Conservation (phyloP, 306 rosid species). For the Arachis stenosperma region DNA sequence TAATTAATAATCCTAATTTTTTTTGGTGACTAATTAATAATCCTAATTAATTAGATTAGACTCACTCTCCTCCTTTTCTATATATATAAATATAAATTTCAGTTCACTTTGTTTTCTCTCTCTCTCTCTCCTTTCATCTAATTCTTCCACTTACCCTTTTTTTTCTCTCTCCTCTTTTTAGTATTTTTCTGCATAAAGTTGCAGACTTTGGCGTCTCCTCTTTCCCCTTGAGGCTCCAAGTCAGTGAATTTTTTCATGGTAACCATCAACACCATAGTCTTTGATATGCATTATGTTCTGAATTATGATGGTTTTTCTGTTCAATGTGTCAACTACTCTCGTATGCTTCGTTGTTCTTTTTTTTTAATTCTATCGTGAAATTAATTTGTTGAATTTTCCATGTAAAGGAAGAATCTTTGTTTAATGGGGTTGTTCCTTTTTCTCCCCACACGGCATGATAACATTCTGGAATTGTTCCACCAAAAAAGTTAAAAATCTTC, state of each 20-base stretch:
- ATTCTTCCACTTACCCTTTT: neutral
- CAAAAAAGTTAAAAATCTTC: too few relatives aligned
- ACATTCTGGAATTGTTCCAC: too few relatives aligned
- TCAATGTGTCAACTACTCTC: neutral
- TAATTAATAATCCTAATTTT: neutral
- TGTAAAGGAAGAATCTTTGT: neutral
- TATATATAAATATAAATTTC: slow-evolving; percentile 22
- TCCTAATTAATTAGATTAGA: slow-evolving; percentile 4
- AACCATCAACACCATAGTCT: slow-evolving; percentile 21
- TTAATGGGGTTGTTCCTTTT: slow-evolving; percentile 1
- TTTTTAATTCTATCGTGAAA: neutral
- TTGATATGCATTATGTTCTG: neutral
- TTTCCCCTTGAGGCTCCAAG: neutral
- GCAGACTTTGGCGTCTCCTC: neutral
- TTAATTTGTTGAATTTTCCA: neutral
- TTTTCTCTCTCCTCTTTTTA: neutral
- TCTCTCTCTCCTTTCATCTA: neutral
- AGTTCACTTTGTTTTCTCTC: neutral
- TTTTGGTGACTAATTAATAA: neutral
- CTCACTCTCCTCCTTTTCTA: neutral
- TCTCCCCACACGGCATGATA: neutral
- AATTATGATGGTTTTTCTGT: neutral
- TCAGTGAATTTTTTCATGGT: slow-evolving; percentile 40
- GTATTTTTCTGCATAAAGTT: slow-evolving; percentile 29
- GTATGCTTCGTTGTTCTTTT: neutral